Base-by-base conservation (phyloP, 2,329 filamentous ascomycete genomes). In the Trichoderma breve region DNA sequence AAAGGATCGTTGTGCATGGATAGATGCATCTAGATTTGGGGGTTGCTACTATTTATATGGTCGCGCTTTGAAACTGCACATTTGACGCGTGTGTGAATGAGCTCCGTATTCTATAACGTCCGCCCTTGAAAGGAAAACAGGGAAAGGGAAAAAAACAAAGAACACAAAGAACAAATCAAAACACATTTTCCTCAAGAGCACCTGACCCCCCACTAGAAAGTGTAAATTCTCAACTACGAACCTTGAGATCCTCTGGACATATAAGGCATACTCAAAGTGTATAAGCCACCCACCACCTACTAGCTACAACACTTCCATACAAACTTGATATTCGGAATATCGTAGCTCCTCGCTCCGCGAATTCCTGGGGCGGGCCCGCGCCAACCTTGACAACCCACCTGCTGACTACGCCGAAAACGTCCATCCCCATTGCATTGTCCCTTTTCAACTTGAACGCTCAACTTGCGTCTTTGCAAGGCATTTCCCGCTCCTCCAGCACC, bases 391-490 rank as follows among this genome's bases (percentile, higher is more conserved):
- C 43, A 51, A 51, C 43, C 71, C 71, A 70, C 71, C 24, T 55
- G 71, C 71, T 66, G 62, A 72, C 66, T 72, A 63, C 66, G 36
- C 60, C 65, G 65, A 67, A 60, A 71, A 73, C 71, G 70, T 71
- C 62, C 62, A 71, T 73, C 72, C 65, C 57, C 66, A 70, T 61
- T 61, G 67, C 64, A 69, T 66, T 72, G 70, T 73, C 72, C 72
- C 64, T 72, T 71, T 71, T 68, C 68, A 72, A 68, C 70, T 65
- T 60, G 70, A 36, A 60, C 64, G 47, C 69, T 64, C 65, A 69
- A 73, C 72, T 30, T 73, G 36, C 39, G 57, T 65, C 39, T 71
- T 39, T 32, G 32, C 63, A 71, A 55, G 43, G 69, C 69, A 71
- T 69, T 72, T 69, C 51, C 63, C 70, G 60, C 62, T 69, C 28